A percentile compares a stretch with the other conserved stretches of the same genome.
These are phyloP conservation scores for Phaeotremella fagi DNA, from an alignment of 768 basidiomycete species.

Conservation along the genomic window DNA sequence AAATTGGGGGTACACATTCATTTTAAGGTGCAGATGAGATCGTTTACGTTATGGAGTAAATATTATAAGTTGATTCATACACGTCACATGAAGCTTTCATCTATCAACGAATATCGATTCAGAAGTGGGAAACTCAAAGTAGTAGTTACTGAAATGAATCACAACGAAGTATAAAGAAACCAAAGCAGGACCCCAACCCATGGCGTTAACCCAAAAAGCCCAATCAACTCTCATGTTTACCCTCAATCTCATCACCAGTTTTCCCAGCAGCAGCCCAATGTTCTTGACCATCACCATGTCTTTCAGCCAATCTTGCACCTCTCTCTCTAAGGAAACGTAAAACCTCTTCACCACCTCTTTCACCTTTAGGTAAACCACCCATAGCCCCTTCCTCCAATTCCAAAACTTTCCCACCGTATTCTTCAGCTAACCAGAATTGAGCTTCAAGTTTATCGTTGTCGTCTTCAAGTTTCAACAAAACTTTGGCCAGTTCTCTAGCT, in stretches of 20 bases:
- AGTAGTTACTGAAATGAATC: no score
- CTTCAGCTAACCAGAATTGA: conserved; percentile 48
- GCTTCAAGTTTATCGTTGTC: conserved; percentile 47
- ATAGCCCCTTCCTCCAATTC: conserved; percentile 48
- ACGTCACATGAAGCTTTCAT: no score
- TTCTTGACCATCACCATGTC: conserved; percentile 49
- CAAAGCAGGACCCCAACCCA: not conserved
- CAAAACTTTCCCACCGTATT: conserved; percentile 37
- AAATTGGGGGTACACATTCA: no score
- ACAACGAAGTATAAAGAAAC: no score
- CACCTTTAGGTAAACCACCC: conserved; percentile 37
- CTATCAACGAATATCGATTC: no score
- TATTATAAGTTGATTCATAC: no score
- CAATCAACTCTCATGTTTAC: not conserved
- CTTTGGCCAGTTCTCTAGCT: conserved; percentile 64
- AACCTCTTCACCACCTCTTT: conserved; percentile 65
- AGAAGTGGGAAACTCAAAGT: no score
- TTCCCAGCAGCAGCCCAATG: conserved; percentile 61
- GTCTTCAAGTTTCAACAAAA: conserved; percentile 60
- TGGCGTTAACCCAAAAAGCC: not conserved
- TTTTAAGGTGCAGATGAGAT: no score
- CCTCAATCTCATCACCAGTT: conserved; percentile 32
- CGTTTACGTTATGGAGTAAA: no score
- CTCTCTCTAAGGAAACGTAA: conserved; percentile 62
- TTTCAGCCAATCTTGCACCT: conserved; percentile 64